Evolutionary conservation across 768 basidiomycete species (phyloP).

Genomic region (Phylloporus sp.): DNA sequence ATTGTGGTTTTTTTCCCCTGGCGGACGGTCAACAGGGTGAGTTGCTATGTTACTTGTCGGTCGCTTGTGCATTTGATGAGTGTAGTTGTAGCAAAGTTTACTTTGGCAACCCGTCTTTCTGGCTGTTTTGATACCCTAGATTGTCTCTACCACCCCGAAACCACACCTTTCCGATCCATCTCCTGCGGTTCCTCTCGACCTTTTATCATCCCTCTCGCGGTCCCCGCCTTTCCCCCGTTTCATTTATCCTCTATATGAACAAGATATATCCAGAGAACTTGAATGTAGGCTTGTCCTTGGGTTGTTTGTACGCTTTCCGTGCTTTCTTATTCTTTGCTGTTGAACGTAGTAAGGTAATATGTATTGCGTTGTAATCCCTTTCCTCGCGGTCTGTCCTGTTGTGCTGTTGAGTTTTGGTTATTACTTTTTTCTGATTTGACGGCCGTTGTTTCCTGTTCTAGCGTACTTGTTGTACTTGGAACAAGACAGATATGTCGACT

Average conservation of each 20-base stretch:
- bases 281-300: conserved; percentile 19
- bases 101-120: background rate
- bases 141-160: background rate
- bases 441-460: conserved; percentile 4
- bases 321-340: conserved; percentile 11
- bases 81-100: background rate
- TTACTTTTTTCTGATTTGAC: background rate
- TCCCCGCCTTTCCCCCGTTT: background rate
- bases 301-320: conserved; percentile 14
- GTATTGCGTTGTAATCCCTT: conserved; percentile 2
- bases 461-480: conserved; percentile 8
- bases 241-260: conserved; percentile 4
- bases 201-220: background rate
- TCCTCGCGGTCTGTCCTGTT: background rate
- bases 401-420: conserved; percentile 1
- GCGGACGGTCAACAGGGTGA: conserved; percentile 4
- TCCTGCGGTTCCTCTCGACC: background rate
- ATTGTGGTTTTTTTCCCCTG: background rate
- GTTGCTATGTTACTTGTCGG: background rate
- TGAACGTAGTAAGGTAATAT: conserved; percentile 5
- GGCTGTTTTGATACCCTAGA: background rate
- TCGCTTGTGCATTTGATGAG: background rate
- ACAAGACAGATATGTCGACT: conserved; percentile 5
- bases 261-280: conserved; percentile 9
- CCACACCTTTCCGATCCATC: background rate